phyloP scores from a whole-genome alignment of 805 yeast genomes.

The Pichia membranifaciens region DNA sequence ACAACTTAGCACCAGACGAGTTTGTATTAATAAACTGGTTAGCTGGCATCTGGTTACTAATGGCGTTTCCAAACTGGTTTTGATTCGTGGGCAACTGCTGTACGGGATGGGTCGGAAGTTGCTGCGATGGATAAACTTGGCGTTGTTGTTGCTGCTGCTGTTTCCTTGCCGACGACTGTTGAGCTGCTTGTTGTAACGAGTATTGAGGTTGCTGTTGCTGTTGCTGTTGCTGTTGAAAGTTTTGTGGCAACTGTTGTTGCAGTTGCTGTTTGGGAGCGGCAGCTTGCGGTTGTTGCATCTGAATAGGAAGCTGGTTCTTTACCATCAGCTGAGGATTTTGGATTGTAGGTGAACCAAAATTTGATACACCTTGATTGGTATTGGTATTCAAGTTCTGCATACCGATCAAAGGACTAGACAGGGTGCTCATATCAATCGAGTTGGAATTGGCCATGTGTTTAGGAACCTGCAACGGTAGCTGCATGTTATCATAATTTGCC shows the following conservation, averaged over 20 bases:
- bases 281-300: constrained; percentile 6
- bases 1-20: constrained; percentile 23
- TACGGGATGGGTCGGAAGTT: constrained; percentile 14
- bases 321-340: constrained; percentile 8
- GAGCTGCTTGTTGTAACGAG: constrained; percentile 7
- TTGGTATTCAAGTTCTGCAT: constrained; percentile 4
- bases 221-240: neutral
- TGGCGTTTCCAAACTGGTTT: constrained; percentile 19
- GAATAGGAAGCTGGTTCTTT: constrained; percentile 1
- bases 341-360: constrained; percentile 6
- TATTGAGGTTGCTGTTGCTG: constrained; percentile 1
- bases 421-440: constrained; percentile 2
- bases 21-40: constrained; percentile 5
- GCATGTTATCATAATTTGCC: neutral
- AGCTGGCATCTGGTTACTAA: constrained; percentile 17
- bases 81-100: constrained; percentile 32
- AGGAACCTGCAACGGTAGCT: neutral
- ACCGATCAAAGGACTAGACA: constrained; percentile 7
- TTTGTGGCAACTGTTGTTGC: no score
- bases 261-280: constrained; percentile 1
- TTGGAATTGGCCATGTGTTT: neutral
- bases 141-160: constrained; percentile 7
- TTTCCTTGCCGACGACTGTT: constrained; percentile 6
- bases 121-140: constrained; percentile 11
- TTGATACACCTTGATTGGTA: neutral